A percentile compares a stretch with the other conserved stretches of the same genome.
Conservation (phyloP, 495 filamentous ascomycete species). For the Hypoxylon intermedium region DNA sequence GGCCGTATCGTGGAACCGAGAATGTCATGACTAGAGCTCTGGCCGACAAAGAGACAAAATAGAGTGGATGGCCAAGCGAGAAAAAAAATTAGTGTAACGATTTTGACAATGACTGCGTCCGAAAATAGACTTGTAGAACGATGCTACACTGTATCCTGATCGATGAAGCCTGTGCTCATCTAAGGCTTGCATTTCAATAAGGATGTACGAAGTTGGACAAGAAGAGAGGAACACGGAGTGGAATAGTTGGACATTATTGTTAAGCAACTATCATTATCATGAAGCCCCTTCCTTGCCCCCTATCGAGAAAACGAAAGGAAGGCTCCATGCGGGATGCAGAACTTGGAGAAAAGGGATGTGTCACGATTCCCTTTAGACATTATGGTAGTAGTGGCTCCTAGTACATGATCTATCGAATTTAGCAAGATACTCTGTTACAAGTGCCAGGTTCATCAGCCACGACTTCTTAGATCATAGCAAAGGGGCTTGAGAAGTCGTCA, state of each 20-base stretch:
- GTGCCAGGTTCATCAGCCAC: no score
- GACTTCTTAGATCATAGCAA: no score
- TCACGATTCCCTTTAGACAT: not conserved
- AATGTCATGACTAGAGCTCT: not conserved
- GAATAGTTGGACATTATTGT: no score
- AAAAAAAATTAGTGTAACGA: constrained; percentile 2
- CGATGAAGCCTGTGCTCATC: not conserved
- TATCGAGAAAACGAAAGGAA: not conserved
- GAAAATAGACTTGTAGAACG: constrained; percentile 9
- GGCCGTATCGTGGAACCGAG: not conserved
- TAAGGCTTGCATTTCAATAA: constrained; percentile 8
- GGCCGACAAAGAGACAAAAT: not conserved
- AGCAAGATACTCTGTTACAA: no score
- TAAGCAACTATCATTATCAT: no score
- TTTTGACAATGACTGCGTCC: constrained; percentile 5
- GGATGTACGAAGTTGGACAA: not conserved
- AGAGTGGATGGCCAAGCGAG: not conserved
- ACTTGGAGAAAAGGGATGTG: not conserved
- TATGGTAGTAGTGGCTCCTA: no score
- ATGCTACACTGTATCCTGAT: constrained; percentile 10
- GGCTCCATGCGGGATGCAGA: not conserved
- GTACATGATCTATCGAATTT: no score
- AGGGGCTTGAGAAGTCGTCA: no score
- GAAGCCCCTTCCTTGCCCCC: not conserved
- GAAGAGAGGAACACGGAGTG: no score